phyloP scores from a whole-genome alignment of 768 basidiomycete genomes.

The Boletellus ananas region DNA sequence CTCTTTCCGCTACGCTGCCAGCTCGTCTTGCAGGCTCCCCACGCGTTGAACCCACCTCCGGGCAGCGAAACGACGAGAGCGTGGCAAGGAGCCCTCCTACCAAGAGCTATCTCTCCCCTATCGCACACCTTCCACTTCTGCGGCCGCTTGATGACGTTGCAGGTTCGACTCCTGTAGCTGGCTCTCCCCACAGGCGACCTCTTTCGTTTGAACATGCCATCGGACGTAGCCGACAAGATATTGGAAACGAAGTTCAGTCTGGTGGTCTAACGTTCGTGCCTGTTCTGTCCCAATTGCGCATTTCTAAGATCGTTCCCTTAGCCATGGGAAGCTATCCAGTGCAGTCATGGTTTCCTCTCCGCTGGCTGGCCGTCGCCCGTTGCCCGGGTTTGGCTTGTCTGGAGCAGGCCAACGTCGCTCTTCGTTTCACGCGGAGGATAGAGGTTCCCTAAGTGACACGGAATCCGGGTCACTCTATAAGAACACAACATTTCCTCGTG shows the following conservation, averaged over 20 bases:
- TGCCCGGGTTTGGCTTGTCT: not conserved
- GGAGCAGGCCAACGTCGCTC: not conserved
- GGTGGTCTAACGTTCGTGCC: slow-evolving; percentile 11
- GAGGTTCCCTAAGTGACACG: not conserved
- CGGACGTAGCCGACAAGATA: not conserved
- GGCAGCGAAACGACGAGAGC: not conserved
- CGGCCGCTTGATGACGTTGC: slow-evolving; percentile 5
- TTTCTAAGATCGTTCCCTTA: slow-evolving; percentile 11
- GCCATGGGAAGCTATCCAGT: not conserved
- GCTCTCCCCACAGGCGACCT: not conserved
- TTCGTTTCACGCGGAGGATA: not conserved
- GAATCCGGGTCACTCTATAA: not conserved
- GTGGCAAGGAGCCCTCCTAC: not conserved
- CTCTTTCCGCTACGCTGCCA: not conserved
- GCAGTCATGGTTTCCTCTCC: slow-evolving; percentile 11
- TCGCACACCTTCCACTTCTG: slow-evolving; percentile 9
- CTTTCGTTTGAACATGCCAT: not conserved
- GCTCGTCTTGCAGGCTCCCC: slow-evolving; percentile 2
- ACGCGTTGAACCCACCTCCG: not conserved
- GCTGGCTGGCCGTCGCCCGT: slow-evolving; percentile 5
- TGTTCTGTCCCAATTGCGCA: not conserved
- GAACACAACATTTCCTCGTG: not conserved
- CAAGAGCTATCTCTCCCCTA: slow-evolving; percentile 16
- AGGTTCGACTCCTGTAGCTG: not conserved
- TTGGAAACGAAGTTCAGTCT: not conserved